Evolutionary conservation across 2,329 filamentous ascomycete genomes (phyloP).

Genomic region (Claviceps sp.): DNA sequence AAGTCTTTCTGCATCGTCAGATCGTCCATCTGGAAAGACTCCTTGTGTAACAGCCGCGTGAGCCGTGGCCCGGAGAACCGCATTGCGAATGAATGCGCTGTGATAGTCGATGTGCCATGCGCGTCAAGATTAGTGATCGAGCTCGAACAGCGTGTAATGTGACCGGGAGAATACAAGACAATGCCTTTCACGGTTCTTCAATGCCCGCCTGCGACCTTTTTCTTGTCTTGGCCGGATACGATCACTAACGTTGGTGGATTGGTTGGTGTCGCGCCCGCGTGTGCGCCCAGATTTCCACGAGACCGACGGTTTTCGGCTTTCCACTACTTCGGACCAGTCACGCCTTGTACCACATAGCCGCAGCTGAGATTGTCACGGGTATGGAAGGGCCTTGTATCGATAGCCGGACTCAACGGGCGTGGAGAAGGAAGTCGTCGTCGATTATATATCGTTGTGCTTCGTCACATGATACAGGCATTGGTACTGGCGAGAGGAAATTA

Average conservation of each 20-base stretch:
- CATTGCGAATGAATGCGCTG: background rate
- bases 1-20: too few species aligned
- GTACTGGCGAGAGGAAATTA: background rate
- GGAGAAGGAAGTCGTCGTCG: background rate
- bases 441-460: background rate
- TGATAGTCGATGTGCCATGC: background rate
- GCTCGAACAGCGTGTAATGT: background rate
- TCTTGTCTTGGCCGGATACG: background rate
- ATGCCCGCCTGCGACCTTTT: background rate
- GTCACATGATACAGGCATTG: background rate
- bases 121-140: background rate
- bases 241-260: background rate
- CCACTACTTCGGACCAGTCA: background rate
- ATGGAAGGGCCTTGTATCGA: background rate
- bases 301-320: constrained; percentile 9
- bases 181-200: background rate
- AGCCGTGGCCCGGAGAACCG: background rate
- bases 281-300: background rate
- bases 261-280: background rate
- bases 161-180: background rate
- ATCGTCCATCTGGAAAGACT: background rate
- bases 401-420: background rate
- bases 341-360: background rate
- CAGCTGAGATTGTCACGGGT: background rate
- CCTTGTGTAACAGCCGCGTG: background rate